Conservation (phyloP, 1,284 basidiomycete species). For the Papiliotrema flavescens region DNA sequence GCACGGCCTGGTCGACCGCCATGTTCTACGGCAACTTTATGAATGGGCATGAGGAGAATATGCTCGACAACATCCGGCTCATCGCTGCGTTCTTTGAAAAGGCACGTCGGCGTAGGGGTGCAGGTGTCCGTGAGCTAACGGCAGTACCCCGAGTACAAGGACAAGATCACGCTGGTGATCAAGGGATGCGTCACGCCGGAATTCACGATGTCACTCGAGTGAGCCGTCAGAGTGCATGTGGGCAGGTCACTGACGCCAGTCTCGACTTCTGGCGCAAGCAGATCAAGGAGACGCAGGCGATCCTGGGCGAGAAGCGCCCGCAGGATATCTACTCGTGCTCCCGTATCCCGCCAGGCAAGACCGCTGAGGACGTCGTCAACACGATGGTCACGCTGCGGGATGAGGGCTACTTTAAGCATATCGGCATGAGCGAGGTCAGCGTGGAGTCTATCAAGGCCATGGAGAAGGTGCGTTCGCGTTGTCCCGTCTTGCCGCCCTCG, state of each 20-base stretch:
- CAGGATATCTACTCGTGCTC: conserved; percentile 52
- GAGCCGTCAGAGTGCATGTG: neutral
- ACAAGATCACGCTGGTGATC: conserved; percentile 55
- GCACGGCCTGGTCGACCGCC: conserved; percentile 51
- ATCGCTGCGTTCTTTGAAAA: conserved; percentile 44
- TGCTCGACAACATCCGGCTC: conserved; percentile 41
- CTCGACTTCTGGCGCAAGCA: conserved; percentile 51
- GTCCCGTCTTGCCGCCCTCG: neutral
- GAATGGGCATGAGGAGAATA: conserved; percentile 7
- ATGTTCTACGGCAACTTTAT: conserved; percentile 42
- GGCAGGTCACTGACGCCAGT: conserved; percentile 15
- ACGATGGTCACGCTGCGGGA: conserved; percentile 23
- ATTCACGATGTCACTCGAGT: conserved; percentile 14
- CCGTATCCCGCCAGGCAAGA: conserved; percentile 11
- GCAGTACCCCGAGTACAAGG: conserved; percentile 57
- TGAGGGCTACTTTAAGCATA: conserved; percentile 31
- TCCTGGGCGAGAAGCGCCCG: conserved; percentile 50
- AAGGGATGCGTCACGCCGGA: conserved; percentile 51
- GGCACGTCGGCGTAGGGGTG: conserved; percentile 9
- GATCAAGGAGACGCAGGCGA: conserved; percentile 47
- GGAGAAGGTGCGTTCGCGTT: conserved; percentile 18
- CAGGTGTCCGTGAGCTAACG: conserved; percentile 6
- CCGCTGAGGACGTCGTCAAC: conserved; percentile 21
- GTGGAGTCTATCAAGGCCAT: conserved; percentile 18
- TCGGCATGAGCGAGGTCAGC: conserved; percentile 33